These are phyloP conservation scores for Quillaja saponaria DNA, from an alignment of 306 rosid species.

Conservation along the genomic window DNA sequence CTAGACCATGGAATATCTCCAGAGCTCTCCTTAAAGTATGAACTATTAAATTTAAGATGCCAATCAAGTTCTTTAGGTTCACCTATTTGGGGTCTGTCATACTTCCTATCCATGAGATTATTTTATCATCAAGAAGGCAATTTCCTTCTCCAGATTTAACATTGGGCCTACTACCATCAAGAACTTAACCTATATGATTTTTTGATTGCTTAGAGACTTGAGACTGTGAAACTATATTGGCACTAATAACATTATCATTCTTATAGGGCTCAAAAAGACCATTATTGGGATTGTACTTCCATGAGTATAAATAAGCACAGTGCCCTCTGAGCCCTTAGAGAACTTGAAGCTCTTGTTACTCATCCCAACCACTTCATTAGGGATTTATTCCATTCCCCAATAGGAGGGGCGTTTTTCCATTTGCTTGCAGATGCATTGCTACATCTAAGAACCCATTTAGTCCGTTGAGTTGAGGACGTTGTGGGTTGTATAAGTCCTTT, in stretches of 20 bases:
- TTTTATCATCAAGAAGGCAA: slow-evolving; percentile 48
- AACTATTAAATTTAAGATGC: slow-evolving; percentile 45
- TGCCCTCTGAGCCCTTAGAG: slow-evolving; percentile 65
- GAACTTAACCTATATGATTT: slow-evolving; percentile 42
- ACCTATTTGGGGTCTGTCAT: slow-evolving; percentile 40
- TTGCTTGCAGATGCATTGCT: slow-evolving; percentile 65
- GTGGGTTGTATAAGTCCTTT: too few relatives aligned
- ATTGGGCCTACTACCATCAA: slow-evolving; percentile 42
- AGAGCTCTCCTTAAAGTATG: slow-evolving; percentile 55
- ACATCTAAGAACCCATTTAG: too few relatives aligned
- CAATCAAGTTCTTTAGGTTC: slow-evolving; percentile 60
- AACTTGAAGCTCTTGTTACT: slow-evolving; percentile 63
- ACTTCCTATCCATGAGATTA: slow-evolving; percentile 60
- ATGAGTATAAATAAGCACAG: slow-evolving; percentile 62
- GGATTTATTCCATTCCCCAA: slow-evolving; percentile 60
- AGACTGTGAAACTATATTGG: slow-evolving; percentile 38
- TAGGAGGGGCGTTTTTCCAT: slow-evolving; percentile 55
- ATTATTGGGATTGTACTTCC: slow-evolving; percentile 66
- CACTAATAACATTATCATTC: slow-evolving; percentile 46
- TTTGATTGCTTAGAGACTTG: slow-evolving; percentile 46
- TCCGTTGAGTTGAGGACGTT: too few relatives aligned
- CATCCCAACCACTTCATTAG: slow-evolving; percentile 61
- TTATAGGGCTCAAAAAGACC: slow-evolving; percentile 52
- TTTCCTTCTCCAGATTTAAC: slow-evolving; percentile 48
- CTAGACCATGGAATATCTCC: slow-evolving; percentile 68